These are phyloP conservation scores for Penicillium sumatraense DNA, from an alignment of 2,329 filamentous ascomycete genomes.

Conservation along the genomic window DNA sequence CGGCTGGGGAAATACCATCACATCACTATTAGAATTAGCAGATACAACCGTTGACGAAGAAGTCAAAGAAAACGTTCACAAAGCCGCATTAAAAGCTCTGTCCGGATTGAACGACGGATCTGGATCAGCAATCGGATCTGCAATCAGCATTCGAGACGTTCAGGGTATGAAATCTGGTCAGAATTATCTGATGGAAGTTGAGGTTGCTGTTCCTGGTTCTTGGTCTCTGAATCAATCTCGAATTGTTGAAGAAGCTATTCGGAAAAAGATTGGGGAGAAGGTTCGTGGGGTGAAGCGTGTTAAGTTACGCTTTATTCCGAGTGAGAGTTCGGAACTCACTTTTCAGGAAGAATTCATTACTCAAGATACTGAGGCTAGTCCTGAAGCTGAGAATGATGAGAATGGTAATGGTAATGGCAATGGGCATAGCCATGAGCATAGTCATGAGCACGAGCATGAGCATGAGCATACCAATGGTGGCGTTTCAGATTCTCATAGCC, in stretches of 20 bases:
- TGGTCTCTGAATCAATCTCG: constrained; percentile 77
- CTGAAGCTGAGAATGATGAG: constrained; percentile 59
- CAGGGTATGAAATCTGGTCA: constrained; percentile 94
- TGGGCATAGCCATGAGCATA: constrained; percentile 31
- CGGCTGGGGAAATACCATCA: constrained; percentile 81
- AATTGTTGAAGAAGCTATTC: constrained; percentile 72
- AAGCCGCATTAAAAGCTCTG: constrained; percentile 66
- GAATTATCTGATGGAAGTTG: constrained; percentile 91
- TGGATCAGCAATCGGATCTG: too few species aligned
- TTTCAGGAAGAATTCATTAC: constrained; percentile 81
- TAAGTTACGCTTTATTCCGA: constrained; percentile 79
- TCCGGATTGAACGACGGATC: constrained; percentile 59
- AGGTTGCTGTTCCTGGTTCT: constrained; percentile 75
- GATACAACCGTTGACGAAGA: constrained; percentile 88
- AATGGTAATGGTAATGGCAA: constrained; percentile 38
- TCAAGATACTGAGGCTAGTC: constrained; percentile 61
- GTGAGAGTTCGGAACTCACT: constrained; percentile 60
- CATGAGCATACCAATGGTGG: constrained; percentile 38
- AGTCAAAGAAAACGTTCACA: constrained; percentile 72
- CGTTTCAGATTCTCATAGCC: constrained; percentile 25
- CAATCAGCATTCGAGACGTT: too few species aligned
- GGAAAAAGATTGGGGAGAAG: constrained; percentile 72
- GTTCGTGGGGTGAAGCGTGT: constrained; percentile 85
- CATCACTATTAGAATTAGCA: constrained; percentile 84
- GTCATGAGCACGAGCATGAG: too few species aligned